Base-by-base conservation (phyloP, 345 rosid species). In the Mallotus nudiflorus region DNA sequence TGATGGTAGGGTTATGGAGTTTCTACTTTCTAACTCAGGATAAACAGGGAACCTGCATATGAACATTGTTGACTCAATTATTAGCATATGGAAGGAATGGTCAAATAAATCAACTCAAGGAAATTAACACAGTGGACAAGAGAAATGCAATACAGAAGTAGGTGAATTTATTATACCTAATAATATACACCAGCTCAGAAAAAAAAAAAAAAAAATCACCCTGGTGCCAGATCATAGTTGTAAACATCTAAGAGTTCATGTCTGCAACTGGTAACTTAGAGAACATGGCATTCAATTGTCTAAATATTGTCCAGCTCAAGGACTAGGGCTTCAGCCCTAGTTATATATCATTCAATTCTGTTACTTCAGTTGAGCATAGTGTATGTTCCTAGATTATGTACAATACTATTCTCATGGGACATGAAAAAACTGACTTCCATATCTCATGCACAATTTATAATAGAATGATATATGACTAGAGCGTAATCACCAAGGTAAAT, bases 1-100 rank as follows among this genome's bases (percentile, higher is more conserved):
- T 13, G 92, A 86, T 6, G 97, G 98, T 46, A 88, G 80, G 44
- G 80, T 73, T 60, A 91, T 86, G 13, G 96, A 87, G 77, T 90
- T 91, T 62, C 92, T 91, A 13, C 90, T 84, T 77, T 91, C 98
- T 80, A 94, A 77, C 85, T 91, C 97, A 63, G 98, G 98, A 70
- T 82, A 83, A 78, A 94, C 82, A 2, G 82, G 85, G 79, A 94
- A 94, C 82, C 97, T 91, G 72, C 76, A 83, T n/a, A 56, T 31
- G 56, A 68, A 63, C 20, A 80, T 28, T 54, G 42, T 63, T 31
- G 72, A 70, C 66, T 81, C 80, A 63, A 14, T 51, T 44, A n/a
- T n/a, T 16, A 56, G 55, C 54, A 46, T 16, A 35, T 8, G 33
- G 29, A 14, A 11, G 44, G 9, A 10, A 37, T 37, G 18, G 12